Conservation (phyloP, 306 rosid genomes). For the Luffa aegyptiaca region DNA sequence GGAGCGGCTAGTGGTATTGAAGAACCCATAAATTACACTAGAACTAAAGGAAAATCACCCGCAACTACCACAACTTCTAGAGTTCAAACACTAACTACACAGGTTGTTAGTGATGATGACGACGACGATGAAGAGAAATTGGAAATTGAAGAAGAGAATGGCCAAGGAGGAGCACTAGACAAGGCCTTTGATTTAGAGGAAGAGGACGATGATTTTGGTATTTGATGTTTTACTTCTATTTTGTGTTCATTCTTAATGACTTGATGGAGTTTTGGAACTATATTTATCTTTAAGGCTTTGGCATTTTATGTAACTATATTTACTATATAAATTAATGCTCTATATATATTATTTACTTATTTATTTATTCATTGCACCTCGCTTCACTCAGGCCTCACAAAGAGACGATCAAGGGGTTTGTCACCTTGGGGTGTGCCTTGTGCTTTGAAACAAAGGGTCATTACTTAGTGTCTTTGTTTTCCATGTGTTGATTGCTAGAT, state of each 20-base stretch:
- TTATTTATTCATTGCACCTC: background rate
- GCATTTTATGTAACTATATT: background rate
- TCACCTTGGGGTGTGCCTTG: background rate
- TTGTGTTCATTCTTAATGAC: background rate
- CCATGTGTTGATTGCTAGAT: too few species aligned
- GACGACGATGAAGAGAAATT: background rate
- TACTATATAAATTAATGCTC: background rate
- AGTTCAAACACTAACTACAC: too few species aligned
- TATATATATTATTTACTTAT: background rate
- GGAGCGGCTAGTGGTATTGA: too few species aligned
- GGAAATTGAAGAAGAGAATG: background rate
- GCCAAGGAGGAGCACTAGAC: background rate
- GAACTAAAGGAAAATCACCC: too few species aligned
- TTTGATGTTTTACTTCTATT: background rate
- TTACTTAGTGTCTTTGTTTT: too few species aligned
- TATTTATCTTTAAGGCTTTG: background rate
- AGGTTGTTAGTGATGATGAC: too few species aligned
- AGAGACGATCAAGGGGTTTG: background rate
- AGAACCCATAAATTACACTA: too few species aligned
- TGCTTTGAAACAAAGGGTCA: too few species aligned
- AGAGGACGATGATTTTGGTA: background rate
- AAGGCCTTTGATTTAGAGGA: background rate
- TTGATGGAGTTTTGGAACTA: background rate
- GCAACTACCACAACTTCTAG: too few species aligned
- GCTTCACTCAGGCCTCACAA: background rate